Percentiles rank a stretch among this genome's conserved stretches.
Conservation (phyloP, 768 basidiomycete species). For the Auricularia sp. region DNA sequence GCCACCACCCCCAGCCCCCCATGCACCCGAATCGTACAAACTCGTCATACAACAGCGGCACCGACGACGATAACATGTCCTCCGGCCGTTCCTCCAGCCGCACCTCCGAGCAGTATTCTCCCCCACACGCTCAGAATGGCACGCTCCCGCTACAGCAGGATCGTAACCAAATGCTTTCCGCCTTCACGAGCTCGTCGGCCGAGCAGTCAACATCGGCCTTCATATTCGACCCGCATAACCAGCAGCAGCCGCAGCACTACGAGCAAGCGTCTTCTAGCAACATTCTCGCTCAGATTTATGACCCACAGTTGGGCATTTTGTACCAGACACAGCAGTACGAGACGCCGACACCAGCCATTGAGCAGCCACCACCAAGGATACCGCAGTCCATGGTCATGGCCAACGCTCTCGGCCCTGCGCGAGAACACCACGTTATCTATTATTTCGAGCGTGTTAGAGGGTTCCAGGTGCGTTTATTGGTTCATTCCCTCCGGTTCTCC, state of each 20-base stretch:
- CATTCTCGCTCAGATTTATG: not conserved
- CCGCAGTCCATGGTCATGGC: not conserved
- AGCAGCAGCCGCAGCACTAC: not conserved
- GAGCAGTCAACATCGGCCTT: too few species aligned
- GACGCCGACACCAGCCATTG: not conserved
- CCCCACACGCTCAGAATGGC: not conserved
- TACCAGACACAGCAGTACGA: not conserved
- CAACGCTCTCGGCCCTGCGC: constrained; percentile 22
- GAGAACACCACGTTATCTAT: constrained; percentile 52
- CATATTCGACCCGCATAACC: too few species aligned
- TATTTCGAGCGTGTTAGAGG: constrained; percentile 66
- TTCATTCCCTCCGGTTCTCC: not conserved
- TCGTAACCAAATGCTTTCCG: not conserved
- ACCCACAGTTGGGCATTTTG: not conserved
- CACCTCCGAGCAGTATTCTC: not conserved
- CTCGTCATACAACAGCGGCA: not conserved
- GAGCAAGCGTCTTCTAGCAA: not conserved
- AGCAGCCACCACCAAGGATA: not conserved
- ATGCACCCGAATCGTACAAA: not conserved
- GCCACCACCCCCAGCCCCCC: not conserved
- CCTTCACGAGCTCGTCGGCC: too few species aligned
- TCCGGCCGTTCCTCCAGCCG: not conserved
- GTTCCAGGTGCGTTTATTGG: constrained; percentile 15
- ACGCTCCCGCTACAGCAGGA: not conserved
- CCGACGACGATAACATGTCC: not conserved